Percentiles rank a stretch among this genome's conserved stretches.
Conservation (phyloP, 164 flowering plant genomes). For the Platanus orientalis region DNA sequence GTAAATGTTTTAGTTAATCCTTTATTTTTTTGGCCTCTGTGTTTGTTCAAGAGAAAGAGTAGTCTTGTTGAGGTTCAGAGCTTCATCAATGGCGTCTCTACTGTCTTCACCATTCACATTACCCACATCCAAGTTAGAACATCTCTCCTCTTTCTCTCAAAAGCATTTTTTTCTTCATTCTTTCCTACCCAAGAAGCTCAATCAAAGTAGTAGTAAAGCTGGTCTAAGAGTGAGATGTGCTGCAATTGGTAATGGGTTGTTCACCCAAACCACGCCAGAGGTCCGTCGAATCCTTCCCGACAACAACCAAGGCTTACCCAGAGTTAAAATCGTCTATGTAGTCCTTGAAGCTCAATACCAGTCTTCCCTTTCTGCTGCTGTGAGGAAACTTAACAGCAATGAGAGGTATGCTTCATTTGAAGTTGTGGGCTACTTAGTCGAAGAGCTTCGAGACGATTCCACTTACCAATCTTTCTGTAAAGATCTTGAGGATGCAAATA, state of each 20-base stretch:
- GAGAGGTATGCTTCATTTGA: constrained; percentile 50
- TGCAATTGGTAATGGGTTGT: constrained; percentile 81
- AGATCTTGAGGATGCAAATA: constrained; percentile 87
- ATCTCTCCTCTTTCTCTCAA: constrained; percentile 58
- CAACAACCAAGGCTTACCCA: constrained; percentile 45
- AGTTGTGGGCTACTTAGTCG: constrained; percentile 95
- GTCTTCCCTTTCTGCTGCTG: constrained; percentile 80
- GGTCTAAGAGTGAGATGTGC: constrained; percentile 52
- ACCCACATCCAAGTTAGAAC: constrained; percentile 44
- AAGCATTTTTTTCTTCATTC: constrained; percentile 72
- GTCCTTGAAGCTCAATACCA: constrained; percentile 98
- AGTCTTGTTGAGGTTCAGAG: constrained; percentile 1
- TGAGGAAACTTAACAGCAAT: constrained; percentile 52
- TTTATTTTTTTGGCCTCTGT: too few species aligned
- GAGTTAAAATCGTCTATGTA: constrained; percentile 89
- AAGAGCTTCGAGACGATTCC: constrained; percentile 75
- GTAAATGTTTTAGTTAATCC: too few species aligned
- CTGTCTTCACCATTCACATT: constrained; percentile 70
- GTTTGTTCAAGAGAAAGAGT: neutral
- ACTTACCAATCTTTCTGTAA: constrained; percentile 69
- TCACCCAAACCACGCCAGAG: constrained; percentile 90
- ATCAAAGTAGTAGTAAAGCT: constrained; percentile 21
- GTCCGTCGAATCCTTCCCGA: constrained; percentile 86
- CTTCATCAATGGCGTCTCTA: constrained; percentile 64
- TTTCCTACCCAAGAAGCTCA: constrained; percentile 54